Conservation (phyloP, 2,329 filamentous ascomycete genomes). For the Sporothrix brasiliensis region DNA sequence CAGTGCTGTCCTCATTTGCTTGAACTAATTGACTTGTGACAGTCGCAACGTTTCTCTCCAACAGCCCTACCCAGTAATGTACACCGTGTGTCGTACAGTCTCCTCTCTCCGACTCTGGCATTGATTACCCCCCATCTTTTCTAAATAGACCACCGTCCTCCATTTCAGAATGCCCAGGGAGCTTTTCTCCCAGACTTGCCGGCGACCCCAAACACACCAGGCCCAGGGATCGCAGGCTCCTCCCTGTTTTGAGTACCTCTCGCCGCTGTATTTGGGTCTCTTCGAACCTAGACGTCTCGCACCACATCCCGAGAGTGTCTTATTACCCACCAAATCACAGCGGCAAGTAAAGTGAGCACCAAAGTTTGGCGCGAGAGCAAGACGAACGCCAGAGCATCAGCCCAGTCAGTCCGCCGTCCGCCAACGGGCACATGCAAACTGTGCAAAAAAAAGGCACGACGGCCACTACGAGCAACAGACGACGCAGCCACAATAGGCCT, state of each 20-base stretch:
- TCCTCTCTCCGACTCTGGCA: too few species aligned
- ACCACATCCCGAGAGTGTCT: slow-evolving; percentile 10
- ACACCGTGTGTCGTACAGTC: too few species aligned
- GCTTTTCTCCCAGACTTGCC: neutral
- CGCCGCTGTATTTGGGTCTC: neutral
- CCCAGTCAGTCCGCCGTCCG: too few species aligned
- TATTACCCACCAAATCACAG: slow-evolving; percentile 12
- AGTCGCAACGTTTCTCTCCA: neutral
- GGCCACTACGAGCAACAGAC: neutral
- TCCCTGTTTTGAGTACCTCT: neutral
- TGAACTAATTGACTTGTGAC: neutral
- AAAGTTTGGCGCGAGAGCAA: neutral
- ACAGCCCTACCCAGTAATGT: too few species aligned
- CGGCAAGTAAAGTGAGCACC: neutral
- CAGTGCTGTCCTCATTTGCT: neutral
- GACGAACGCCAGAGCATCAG: neutral
- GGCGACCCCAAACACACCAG: neutral
- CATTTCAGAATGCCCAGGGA: neutral
- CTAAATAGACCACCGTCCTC: neutral
- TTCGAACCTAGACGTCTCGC: neutral
- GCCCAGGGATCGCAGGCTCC: neutral
- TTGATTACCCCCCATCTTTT: neutral
- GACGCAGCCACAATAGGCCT: neutral
- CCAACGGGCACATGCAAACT: slow-evolving; percentile 1
- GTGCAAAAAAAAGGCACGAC: neutral